A percentile compares a stretch with the other conserved stretches of the same genome.
Evolutionary conservation across 257 asterid genomes (phyloP).

Genomic region (Buddleja alternifolia): DNA sequence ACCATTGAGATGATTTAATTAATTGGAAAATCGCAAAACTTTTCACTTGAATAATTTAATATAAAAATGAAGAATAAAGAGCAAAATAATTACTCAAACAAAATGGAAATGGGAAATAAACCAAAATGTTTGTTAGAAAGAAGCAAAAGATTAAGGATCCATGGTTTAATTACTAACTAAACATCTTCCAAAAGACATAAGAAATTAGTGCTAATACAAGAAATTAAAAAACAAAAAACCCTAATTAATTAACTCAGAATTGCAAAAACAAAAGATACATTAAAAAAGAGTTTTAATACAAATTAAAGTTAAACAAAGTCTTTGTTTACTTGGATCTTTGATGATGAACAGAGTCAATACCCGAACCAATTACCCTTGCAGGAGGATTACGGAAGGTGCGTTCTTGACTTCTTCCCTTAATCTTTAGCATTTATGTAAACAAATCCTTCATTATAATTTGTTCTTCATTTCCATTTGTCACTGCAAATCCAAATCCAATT

Average conservation of each 20-base stretch:
- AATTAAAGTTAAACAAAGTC: constrained; percentile 14
- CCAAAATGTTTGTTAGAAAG: background rate
- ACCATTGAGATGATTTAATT: too few species aligned
- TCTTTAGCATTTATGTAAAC: constrained; percentile 19
- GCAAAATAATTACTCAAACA: background rate
- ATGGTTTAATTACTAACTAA: constrained; percentile 7
- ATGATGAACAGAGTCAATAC: constrained; percentile 60
- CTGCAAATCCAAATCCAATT: too few species aligned
- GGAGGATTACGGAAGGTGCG: constrained; percentile 47
- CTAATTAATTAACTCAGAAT: background rate
- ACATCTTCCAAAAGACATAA: background rate
- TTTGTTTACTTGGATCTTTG: constrained; percentile 24
- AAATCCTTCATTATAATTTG: constrained; percentile 12
- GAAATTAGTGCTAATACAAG: background rate
- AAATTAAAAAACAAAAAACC: too few species aligned
- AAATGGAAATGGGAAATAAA: background rate
- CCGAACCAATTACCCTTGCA: constrained; percentile 72
- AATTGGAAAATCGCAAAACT: too few species aligned
- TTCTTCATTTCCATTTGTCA: background rate
- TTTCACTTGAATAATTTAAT: too few species aligned
- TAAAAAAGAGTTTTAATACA: constrained; percentile 5
- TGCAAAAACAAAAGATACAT: constrained; percentile 3
- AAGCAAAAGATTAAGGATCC: background rate
- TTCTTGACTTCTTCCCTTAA: constrained; percentile 46
- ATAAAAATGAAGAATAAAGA: too few species aligned